Conservation (phyloP, 2,329 filamentous ascomycete species). For the Colletotrichum orbiculare region DNA sequence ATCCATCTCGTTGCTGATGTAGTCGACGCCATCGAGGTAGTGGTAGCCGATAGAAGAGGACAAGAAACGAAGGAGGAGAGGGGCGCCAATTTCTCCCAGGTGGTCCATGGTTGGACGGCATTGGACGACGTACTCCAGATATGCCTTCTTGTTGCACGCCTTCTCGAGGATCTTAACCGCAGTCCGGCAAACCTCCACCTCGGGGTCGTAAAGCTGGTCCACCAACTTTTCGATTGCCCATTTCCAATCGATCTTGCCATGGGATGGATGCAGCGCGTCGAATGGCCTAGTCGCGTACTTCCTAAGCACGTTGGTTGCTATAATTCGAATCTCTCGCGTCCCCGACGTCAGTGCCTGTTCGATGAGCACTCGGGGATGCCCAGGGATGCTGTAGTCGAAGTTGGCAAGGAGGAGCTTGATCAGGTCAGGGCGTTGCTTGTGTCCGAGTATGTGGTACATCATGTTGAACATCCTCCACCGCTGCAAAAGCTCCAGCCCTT, state of each 20-base stretch:
- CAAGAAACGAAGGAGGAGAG: slow-evolving; percentile 88
- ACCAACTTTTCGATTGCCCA: slow-evolving; percentile 98
- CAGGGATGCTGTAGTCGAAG: slow-evolving; percentile 90
- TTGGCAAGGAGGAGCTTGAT: slow-evolving; percentile 89
- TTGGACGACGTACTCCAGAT: slow-evolving; percentile 95
- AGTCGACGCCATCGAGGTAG: slow-evolving; percentile 95
- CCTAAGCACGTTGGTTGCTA: slow-evolving; percentile 85
- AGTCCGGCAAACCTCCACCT: slow-evolving; percentile 95
- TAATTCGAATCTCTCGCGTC: slow-evolving; percentile 90
- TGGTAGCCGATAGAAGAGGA: slow-evolving; percentile 98
- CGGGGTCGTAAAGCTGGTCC: slow-evolving; percentile 97
- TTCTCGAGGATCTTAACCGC: slow-evolving; percentile 98
- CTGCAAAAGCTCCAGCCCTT: slow-evolving; percentile 90
- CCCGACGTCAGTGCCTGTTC: slow-evolving; percentile 94
- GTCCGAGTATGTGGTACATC: slow-evolving; percentile 98
- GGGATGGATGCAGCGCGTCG: slow-evolving; percentile 47
- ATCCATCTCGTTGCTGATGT: slow-evolving; percentile 99
- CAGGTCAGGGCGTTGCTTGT: slow-evolving; percentile 90
- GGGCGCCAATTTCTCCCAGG: slow-evolving; percentile 94
- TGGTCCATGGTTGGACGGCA: slow-evolving; percentile 95
- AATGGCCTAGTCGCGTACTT: slow-evolving; percentile 79
- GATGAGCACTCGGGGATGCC: slow-evolving; percentile 90
- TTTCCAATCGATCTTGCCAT: slow-evolving; percentile 72
- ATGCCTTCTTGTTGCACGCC: slow-evolving; percentile 91
- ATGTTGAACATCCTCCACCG: slow-evolving; percentile 99